Conservation (phyloP, 1,284 basidiomycete species). For the Melampsora abietis-canadensis region DNA sequence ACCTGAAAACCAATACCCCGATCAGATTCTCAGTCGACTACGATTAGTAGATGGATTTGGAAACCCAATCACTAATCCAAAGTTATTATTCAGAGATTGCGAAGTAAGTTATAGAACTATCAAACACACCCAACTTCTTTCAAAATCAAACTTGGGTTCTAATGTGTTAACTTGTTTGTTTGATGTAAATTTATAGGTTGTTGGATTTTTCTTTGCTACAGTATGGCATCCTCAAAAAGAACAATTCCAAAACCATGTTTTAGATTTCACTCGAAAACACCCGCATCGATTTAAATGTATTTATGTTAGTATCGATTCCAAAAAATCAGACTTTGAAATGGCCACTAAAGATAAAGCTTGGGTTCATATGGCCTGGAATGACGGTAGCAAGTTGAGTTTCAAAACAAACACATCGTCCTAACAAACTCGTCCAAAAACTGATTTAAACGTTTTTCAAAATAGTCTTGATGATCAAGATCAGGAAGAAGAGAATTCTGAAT, state of each 20-base stretch:
- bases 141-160: not conserved
- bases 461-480: conserved; percentile 11
- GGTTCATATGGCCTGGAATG: conserved; percentile 41
- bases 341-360: conserved; percentile 32
- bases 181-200: conserved; percentile 20
- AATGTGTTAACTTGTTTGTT: not conserved
- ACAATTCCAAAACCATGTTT: conserved; percentile 16
- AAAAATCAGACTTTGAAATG: conserved; percentile 10
- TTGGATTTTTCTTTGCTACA: conserved; percentile 31
- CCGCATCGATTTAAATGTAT: conserved; percentile 41
- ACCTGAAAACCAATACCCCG: not conserved
- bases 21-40: conserved; percentile 20
- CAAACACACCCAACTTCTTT: not conserved
- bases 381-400: conserved; percentile 40
- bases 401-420: too few relatives aligned
- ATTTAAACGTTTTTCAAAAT: too few relatives aligned
- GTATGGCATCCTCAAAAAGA: conserved; percentile 19
- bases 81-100: conserved; percentile 35
- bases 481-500: not conserved
- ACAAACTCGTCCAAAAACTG: too few relatives aligned
- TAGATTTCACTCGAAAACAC: conserved; percentile 15
- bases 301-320: conserved; percentile 33
- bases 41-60: conserved; percentile 29
- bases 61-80: conserved; percentile 21
- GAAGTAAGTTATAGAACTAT: conserved; percentile 11